Evolutionary conservation across 2,329 filamentous ascomycete genomes (phyloP).

Genomic region (Ophiognomonia clavigignenti-juglandacearum): DNA sequence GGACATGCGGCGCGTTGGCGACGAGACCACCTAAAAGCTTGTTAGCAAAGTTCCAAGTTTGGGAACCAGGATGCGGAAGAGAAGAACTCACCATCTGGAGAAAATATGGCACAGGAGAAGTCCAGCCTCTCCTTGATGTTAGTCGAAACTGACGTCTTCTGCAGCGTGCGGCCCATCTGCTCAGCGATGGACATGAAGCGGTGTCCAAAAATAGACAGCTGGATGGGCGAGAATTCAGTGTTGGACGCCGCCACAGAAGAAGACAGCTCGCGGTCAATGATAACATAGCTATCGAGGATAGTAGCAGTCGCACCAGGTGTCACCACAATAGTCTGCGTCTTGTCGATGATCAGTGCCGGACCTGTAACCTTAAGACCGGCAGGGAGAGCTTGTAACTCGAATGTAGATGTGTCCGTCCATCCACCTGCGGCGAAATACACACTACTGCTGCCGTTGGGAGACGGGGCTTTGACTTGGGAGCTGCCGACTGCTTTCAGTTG

Average conservation of each 20-base stretch:
- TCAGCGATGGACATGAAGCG: conserved; percentile 82
- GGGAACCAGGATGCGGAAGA: neutral
- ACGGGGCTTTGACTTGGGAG: neutral
- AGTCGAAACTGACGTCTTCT: conserved; percentile 72
- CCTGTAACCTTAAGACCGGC: conserved; percentile 58
- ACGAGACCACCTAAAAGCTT: conserved; percentile 49
- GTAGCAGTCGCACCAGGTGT: conserved; percentile 51
- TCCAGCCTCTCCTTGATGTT: conserved; percentile 80
- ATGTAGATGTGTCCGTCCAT: conserved; percentile 55
- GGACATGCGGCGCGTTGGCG: conserved; percentile 71
- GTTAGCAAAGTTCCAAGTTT: neutral
- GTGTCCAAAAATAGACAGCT: conserved; percentile 73
- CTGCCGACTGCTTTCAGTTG: conserved; percentile 2
- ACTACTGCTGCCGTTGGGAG: conserved; percentile 9
- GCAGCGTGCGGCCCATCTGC: conserved; percentile 76
- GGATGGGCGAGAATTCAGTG: conserved; percentile 72
- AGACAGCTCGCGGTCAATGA: conserved; percentile 31
- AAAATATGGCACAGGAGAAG: conserved; percentile 77
- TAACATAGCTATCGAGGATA: conserved; percentile 39
- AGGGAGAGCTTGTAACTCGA: conserved; percentile 58
- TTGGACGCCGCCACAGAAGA: conserved; percentile 54
- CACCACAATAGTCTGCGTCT: conserved; percentile 67
- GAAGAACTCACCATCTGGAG: conserved; percentile 50
- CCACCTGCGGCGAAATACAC: conserved; percentile 18
- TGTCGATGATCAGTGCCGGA: conserved; percentile 64